Evolutionary conservation across 2,329 filamentous ascomycete species (phyloP).

Genomic region (Sporothrix pseudoabietina): DNA sequence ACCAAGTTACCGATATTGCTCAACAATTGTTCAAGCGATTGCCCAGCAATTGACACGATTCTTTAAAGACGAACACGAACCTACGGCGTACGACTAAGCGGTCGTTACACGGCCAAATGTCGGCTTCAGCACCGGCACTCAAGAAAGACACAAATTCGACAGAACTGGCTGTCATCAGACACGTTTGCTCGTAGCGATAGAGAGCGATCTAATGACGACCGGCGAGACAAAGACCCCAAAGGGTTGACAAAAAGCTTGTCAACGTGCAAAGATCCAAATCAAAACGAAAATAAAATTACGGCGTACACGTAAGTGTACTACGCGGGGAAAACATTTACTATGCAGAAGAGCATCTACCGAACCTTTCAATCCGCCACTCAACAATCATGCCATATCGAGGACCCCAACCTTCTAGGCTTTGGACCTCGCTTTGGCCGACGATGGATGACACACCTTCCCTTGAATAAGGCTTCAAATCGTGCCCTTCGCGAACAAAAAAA

Average conservation of each 20-base stretch:
- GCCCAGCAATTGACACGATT: background rate
- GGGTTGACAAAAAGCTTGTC: background rate
- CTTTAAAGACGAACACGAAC: background rate
- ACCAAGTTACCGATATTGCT: background rate
- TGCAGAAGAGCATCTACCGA: background rate
- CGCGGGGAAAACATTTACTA: background rate
- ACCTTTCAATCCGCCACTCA: background rate
- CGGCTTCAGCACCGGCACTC: background rate
- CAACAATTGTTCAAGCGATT: background rate
- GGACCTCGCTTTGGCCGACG: background rate
- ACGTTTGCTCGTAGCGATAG: background rate
- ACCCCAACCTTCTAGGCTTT: background rate
- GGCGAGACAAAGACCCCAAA: background rate
- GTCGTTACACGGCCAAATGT: background rate
- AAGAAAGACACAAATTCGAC: background rate
- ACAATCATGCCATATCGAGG: slow-evolving; percentile 14
- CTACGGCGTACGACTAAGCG: background rate
- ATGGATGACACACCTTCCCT: background rate
- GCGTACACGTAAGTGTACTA: too few relatives aligned
- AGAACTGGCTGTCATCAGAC: background rate
- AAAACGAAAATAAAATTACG: background rate
- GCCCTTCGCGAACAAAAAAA: background rate
- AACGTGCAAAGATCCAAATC: background rate
- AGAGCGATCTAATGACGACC: background rate
- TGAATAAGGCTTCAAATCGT: background rate